Base-by-base conservation (phyloP, 108 stramenopile genomes). In the Aurantiochytrium sp. region DNA sequence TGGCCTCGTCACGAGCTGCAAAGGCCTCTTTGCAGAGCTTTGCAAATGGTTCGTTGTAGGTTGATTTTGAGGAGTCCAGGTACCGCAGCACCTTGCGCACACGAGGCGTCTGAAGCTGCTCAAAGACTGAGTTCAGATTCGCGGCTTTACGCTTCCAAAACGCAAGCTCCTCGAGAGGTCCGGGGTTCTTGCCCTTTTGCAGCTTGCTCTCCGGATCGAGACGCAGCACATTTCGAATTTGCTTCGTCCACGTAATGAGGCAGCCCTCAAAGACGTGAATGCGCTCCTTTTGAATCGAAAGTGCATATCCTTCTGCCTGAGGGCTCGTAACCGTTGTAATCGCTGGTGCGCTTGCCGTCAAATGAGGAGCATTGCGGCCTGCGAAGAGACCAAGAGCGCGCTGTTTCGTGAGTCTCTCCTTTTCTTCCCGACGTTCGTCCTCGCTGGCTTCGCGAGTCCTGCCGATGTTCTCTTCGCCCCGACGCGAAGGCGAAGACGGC, bases 241-340 rank as follows among this genome's bases (percentile, higher is more conserved):
- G 94, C 89, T 94, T 93, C 14, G 94, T 94, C 94, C 94, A 94
- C 5, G 91, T 93, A 8, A 94, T 94, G 29, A 93, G 44, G n/a
- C 91, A 91, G 23, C 90, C 59, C 60, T 94, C 94, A 1, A 94
- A 64, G 58, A 87, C 93, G 76, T 94, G 94, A 44, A 94, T 76
- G 19, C 89, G 21, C 44, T 93, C 92, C 72, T 93, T 88, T 16
- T 25, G 25, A 25, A 8, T 5, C 58, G n/a, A 10, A 19, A 60
- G 21, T 21, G 43, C 53, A 44, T 28, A 45, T 25, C 43, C 19
- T 19, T 42, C 60, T 42, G 88, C 25, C 25, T n/a, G 5, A 10
- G n/a, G 47, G 25, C 19, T 5, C 72, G 19, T 1, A 18, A 57
- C 16, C 55, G 58, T 28, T 5, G 58, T 0, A 19, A 87, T n/a